Percentiles rank a stretch among this genome's conserved stretches.
Conservation (phyloP, 331 rosid genomes). For the Dryas integrifolia region DNA sequence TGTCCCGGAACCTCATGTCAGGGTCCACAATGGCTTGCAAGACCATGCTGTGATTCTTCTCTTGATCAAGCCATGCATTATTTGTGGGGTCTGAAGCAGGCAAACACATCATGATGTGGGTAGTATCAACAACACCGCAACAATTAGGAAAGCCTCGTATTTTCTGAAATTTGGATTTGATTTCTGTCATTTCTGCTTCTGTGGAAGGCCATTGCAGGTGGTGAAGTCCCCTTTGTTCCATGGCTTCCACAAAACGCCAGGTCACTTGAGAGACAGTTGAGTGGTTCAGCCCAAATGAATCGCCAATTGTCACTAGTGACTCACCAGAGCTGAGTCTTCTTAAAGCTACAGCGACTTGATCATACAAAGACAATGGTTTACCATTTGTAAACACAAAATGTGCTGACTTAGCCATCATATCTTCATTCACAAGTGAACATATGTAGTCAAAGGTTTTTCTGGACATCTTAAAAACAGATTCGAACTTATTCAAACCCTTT, state of each 20-base stretch:
- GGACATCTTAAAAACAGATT: constrained; percentile 58
- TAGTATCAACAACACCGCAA: constrained; percentile 72
- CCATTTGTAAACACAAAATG: constrained; percentile 54
- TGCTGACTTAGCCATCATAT: constrained; percentile 59
- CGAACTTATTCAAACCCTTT: constrained; percentile 48
- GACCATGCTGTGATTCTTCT: constrained; percentile 86
- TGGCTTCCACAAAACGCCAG: constrained; percentile 81
- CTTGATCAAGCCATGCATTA: constrained; percentile 73
- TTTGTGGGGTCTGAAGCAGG: constrained; percentile 61
- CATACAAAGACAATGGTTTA: constrained; percentile 48
- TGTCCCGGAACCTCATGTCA: constrained; percentile 77
- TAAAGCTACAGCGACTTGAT: constrained; percentile 80
- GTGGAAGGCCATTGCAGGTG: constrained; percentile 80
- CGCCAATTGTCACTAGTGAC: constrained; percentile 64
- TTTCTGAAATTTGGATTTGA: constrained; percentile 76
- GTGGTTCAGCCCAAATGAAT: constrained; percentile 62
- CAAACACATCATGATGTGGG: constrained; percentile 74
- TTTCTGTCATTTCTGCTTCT: constrained; percentile 49
- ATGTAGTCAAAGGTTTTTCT: constrained; percentile 72
- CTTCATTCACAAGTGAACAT: constrained; percentile 83
- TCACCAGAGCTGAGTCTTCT: constrained; percentile 90
- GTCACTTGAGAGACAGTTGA: constrained; percentile 85
- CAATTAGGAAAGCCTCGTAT: constrained; percentile 76
- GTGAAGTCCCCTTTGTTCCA: constrained; percentile 70
- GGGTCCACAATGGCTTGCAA: constrained; percentile 88